Base-by-base conservation (phyloP, 2,329 filamentous ascomycete genomes). In the Emericellopsis atlantica region DNA sequence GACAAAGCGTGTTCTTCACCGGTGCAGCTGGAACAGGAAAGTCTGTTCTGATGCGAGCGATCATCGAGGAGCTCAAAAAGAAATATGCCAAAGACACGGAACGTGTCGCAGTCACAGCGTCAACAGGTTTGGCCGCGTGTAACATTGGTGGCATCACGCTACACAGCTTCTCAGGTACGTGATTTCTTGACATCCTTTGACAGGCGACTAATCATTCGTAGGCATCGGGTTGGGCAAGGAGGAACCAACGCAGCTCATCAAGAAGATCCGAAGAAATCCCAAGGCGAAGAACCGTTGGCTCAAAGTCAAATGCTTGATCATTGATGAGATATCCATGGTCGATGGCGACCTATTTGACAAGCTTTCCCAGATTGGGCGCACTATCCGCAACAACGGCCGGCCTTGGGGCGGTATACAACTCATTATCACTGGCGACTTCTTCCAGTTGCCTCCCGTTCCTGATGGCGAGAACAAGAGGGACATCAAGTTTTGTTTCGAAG, bases 311-410 rank as follows among this genome's bases (percentile, higher is more conserved):
- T 78, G 87, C 11, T 72, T 98, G 21, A 73, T 98, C 49, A 76
- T 98, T 51, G 92, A 98, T 60, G 92, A 98, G 57, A 81, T 98
- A 4, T 96, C 92, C 11, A 98, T 98, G 93, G 89, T 98, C 5
- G 92, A 98, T 52, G 92, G 87, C 1, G 89, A 95, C 29, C 70
- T 98, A 0, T 98, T 96, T 49, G 92, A 98, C 65, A 98, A 98
- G 59, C 72, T 98, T 15, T 88, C 93, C 46, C 76, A 84, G 45
- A 84, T 98, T 49, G 90, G 89, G 12, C 76, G 90, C 42, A 77
- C 71, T 4, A 79, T 98, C 46, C 79, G 89, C 41, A 95, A 93
- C 55, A 95, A 95, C 51, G 89, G 86, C 9, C 76, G 86, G 9
- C 84, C 92, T 0, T 98, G 95, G 68, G 93, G 92, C 41, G 92